These are phyloP conservation scores for Penicillium sp. DNA, from an alignment of 2,329 filamentous ascomycete species.

Conservation along the genomic window DNA sequence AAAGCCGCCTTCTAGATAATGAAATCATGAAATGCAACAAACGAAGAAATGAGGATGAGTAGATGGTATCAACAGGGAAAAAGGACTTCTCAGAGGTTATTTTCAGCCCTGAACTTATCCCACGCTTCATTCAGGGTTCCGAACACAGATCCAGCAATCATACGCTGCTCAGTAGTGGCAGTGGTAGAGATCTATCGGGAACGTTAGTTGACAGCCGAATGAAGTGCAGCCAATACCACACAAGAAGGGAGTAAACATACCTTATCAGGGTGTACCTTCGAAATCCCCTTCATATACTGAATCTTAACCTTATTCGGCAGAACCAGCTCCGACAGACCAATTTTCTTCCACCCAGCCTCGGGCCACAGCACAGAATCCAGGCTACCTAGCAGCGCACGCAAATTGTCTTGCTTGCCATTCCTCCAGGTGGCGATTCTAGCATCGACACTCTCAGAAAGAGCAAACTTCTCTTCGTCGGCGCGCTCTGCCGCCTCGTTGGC, in stretches of 20 bases:
- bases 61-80: constrained; percentile 7
- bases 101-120: constrained; percentile 66
- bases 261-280: constrained; percentile 98
- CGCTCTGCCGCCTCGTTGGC: constrained; percentile 82
- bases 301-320: constrained; percentile 96
- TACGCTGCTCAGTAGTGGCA: constrained; percentile 65
- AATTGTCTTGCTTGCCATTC: constrained; percentile 86
- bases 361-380: constrained; percentile 89
- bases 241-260: constrained; percentile 53
- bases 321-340: constrained; percentile 89
- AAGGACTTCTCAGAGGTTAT: constrained; percentile 47
- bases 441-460: constrained; percentile 80
- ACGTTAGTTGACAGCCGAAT: constrained; percentile 10
- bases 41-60: neutral
- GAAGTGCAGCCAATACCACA: neutral
- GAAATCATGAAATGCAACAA: neutral
- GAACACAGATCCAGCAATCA: constrained; percentile 66
- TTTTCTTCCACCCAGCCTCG: constrained; percentile 92
- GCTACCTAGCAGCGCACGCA: constrained; percentile 81
- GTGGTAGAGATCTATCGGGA: constrained; percentile 55
- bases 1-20: constrained; percentile 1
- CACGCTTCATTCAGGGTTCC: constrained; percentile 65
- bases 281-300: constrained; percentile 98
- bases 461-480: constrained; percentile 90
- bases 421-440: constrained; percentile 77